Percentiles rank a stretch among this genome's conserved stretches.
phyloP scores from a whole-genome alignment of 2,329 filamentous ascomycete genomes.

The Ustilaginoidea virens region DNA sequence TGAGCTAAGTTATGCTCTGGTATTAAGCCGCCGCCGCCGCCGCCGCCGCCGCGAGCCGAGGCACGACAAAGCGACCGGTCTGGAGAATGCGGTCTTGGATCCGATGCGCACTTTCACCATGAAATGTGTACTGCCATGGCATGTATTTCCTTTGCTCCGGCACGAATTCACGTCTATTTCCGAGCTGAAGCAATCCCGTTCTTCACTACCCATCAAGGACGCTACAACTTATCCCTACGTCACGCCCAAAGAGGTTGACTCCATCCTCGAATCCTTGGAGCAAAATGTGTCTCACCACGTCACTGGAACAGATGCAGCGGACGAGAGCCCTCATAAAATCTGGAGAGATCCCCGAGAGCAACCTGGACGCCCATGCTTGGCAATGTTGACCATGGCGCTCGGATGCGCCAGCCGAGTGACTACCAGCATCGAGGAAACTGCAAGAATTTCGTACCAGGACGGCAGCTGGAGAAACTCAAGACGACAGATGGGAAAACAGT shows the following conservation, averaged over 20 bases:
- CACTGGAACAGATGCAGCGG: slow-evolving; percentile 19
- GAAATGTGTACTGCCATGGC: slow-evolving; percentile 35
- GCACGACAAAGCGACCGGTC: slow-evolving; percentile 10
- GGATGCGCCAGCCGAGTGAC: slow-evolving; percentile 29
- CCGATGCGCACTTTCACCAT: slow-evolving; percentile 35
- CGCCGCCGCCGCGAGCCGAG: too few species aligned
- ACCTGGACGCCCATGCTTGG: slow-evolving; percentile 24
- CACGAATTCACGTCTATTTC: slow-evolving; percentile 29
- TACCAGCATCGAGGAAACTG: slow-evolving; percentile 10
- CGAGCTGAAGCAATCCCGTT: slow-evolving; percentile 27
- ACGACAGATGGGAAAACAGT: slow-evolving; percentile 22
- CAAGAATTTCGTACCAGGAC: slow-evolving; percentile 11
- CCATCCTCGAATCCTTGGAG: slow-evolving; percentile 27
- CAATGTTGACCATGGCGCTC: slow-evolving; percentile 29
- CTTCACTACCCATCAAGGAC: slow-evolving; percentile 17
- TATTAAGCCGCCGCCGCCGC: slow-evolving; percentile 14
- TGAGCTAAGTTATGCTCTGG: slow-evolving; percentile 26
- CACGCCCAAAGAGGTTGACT: slow-evolving; percentile 23
- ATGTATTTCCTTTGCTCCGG: slow-evolving; percentile 25
- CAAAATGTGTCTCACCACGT: slow-evolving; percentile 31
- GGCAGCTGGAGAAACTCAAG: slow-evolving; percentile 15
- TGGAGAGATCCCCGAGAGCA: slow-evolving; percentile 21
- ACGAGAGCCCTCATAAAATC: slow-evolving; percentile 17
- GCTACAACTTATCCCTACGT: slow-evolving; percentile 26
- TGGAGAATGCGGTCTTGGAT: slow-evolving; percentile 32